A percentile compares a stretch with the other conserved stretches of the same genome.
Evolutionary conservation across 176 grass and related monocot species (phyloP).

Genomic region (Phyllostachys edulis): DNA sequence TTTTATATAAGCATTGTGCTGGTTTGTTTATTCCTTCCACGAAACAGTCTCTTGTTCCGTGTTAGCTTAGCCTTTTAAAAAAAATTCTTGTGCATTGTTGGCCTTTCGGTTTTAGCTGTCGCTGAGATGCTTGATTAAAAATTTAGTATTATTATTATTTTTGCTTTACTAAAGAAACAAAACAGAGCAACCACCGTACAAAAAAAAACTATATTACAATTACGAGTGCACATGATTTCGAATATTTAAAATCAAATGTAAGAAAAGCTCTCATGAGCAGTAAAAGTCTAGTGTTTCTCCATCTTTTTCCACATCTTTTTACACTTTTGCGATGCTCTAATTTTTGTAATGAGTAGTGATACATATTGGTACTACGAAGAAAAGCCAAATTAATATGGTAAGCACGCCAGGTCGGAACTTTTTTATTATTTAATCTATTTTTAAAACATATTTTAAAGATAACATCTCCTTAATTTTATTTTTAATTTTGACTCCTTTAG

Average conservation of each 20-base stretch:
- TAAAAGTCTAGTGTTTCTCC: not conserved
- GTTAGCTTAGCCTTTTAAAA: not conserved
- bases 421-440: too few relatives aligned
- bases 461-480: too few relatives aligned
- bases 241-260: not conserved
- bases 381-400: too few relatives aligned
- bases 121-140: not conserved
- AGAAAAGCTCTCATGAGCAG: not conserved
- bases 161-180: not conserved
- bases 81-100: not conserved
- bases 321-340: too few relatives aligned
- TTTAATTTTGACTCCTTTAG: too few relatives aligned
- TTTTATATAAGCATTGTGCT: not conserved
- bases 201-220: not conserved
- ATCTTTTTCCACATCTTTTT: not conserved
- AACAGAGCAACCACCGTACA: not conserved
- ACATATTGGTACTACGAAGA: too few relatives aligned
- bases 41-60: conserved; percentile 16
- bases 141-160: not conserved
- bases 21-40: conserved; percentile 6
- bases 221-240: not conserved
- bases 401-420: not conserved
- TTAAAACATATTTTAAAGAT: too few relatives aligned
- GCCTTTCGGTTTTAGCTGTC: conserved; percentile 29
- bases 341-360: too few relatives aligned